These are phyloP conservation scores for Phlebiopsis gigantea DNA, from an alignment of 768 basidiomycete genomes.

Conservation along the genomic window DNA sequence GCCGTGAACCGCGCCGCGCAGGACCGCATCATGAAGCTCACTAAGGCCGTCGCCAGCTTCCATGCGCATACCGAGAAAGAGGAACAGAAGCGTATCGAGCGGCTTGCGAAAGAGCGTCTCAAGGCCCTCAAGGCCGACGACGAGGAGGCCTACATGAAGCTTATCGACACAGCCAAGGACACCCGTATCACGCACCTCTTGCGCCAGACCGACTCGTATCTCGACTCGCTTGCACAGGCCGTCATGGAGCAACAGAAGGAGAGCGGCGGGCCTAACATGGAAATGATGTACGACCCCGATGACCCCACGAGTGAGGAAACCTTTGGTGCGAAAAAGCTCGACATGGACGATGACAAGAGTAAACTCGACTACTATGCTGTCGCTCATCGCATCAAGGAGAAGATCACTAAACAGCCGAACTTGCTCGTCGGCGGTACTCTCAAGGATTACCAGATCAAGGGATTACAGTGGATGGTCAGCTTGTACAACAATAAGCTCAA, in stretches of 20 bases:
- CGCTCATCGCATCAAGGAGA: conserved; percentile 90
- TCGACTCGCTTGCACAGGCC: conserved; percentile 92
- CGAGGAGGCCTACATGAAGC: conserved; percentile 99
- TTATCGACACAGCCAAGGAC: conserved; percentile 98
- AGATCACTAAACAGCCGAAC: conserved; percentile 62
- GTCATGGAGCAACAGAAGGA: conserved; percentile 91
- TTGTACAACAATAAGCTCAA: conserved; percentile 95
- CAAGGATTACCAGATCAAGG: conserved; percentile 94
- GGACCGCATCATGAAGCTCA: conserved; percentile 54
- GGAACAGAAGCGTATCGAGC: conserved; percentile 94
- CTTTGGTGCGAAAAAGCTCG: conserved; percentile 76
- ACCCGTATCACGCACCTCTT: conserved; percentile 97
- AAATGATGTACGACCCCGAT: conserved; percentile 45
- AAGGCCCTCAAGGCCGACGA: conserved; percentile 97
- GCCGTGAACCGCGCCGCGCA: conserved; percentile 56
- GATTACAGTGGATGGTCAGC: conserved; percentile 97
- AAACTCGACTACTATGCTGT: conserved; percentile 97
- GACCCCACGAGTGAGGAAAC: conserved; percentile 81
- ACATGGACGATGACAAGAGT: conserved; percentile 53
- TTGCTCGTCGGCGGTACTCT: conserved; percentile 83
- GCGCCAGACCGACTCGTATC: conserved; percentile 89
- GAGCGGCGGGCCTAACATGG: conserved; percentile 36
- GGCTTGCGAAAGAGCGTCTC: conserved; percentile 95
- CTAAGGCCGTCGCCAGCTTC: conserved; percentile 75
- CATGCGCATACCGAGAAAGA: conserved; percentile 93